Conservation (phyloP, 352 stramenopile genomes). For the Blastocystis sp. region DNA sequence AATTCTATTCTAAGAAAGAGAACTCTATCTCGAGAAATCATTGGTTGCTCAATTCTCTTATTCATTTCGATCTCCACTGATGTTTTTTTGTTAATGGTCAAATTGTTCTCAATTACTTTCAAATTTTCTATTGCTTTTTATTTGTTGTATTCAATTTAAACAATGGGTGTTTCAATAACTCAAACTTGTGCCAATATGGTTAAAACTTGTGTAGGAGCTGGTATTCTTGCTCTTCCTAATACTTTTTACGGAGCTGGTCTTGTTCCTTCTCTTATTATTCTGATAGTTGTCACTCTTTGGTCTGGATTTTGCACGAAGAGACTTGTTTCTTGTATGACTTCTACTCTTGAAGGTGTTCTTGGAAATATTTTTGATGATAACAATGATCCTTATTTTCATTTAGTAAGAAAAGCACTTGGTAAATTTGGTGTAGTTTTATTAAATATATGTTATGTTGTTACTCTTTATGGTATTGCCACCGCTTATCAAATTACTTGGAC, state of each 20-base stretch:
- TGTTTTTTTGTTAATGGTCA: no score
- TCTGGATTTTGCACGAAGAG: conserved; percentile 33
- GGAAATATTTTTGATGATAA: conserved; percentile 11
- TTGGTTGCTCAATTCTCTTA: no score
- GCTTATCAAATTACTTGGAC: conserved; percentile 25
- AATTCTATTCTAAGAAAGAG: no score
- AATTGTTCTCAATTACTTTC: no score
- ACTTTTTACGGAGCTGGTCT: conserved; percentile 2
- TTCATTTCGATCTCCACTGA: no score
- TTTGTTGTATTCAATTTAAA: no score
- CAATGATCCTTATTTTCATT: conserved; percentile 29
- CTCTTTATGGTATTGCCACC: conserved; percentile 29
- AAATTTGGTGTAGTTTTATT: conserved; percentile 24
- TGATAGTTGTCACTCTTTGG: conserved; percentile 31
- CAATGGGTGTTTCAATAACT: no score
- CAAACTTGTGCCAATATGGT: no score
- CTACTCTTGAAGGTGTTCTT: no score
- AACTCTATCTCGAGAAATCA: no score
- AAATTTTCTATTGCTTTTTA: no score
- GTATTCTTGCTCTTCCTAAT: conserved; percentile 33
- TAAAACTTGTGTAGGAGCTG: conserved; percentile 32
- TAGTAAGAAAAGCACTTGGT: conserved; percentile 20
- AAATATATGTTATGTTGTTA: conserved; percentile 35
- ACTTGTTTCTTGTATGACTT: no score
- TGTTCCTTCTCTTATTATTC: conserved; percentile 29